These are phyloP conservation scores for Hypoxylon rickii DNA, from an alignment of 495 filamentous ascomycete species.

Conservation along the genomic window DNA sequence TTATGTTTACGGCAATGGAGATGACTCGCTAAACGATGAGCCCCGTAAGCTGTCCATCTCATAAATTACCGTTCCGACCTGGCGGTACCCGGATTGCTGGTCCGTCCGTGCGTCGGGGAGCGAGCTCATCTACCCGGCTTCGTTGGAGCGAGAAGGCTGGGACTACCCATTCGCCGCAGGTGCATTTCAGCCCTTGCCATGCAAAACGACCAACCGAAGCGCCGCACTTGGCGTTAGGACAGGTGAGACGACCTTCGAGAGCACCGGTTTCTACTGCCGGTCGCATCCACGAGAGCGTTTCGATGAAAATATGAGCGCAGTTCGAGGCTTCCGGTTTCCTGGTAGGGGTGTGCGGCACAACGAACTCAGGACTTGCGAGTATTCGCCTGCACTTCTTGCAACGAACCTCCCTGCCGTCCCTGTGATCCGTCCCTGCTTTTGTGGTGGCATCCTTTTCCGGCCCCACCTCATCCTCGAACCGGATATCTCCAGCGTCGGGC, in stretches of 20 bases:
- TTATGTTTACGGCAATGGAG: not conserved
- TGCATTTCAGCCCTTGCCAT: conserved; percentile 94
- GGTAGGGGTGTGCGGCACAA: conserved; percentile 44
- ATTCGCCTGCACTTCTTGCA: conserved; percentile 69
- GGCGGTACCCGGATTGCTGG: conserved; percentile 37
- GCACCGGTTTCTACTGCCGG: conserved; percentile 74
- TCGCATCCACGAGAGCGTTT: conserved; percentile 93
- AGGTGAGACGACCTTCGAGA: conserved; percentile 80
- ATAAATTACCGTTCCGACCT: conserved; percentile 36
- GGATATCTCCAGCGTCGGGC: conserved; percentile 72
- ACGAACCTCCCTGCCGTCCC: conserved; percentile 53
- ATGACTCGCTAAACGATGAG: conserved; percentile 1
- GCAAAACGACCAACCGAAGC: conserved; percentile 88
- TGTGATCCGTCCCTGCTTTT: conserved; percentile 28
- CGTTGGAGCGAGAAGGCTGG: conserved; percentile 87
- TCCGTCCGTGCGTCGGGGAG: conserved; percentile 11
- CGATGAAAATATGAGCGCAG: conserved; percentile 87
- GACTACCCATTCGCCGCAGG: conserved; percentile 85
- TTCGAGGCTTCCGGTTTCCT: conserved; percentile 7
- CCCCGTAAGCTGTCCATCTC: not conserved
- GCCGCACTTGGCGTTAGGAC: conserved; percentile 74
- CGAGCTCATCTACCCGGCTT: conserved; percentile 78
- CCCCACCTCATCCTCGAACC: conserved; percentile 81
- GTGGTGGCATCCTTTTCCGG: conserved; percentile 13
- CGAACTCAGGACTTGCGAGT: conserved; percentile 47